Evolutionary conservation across 179 eudicot genomes (phyloP), one percentile per base, ranked within the genome.

Genomic region (Pouteria campechiana): DNA sequence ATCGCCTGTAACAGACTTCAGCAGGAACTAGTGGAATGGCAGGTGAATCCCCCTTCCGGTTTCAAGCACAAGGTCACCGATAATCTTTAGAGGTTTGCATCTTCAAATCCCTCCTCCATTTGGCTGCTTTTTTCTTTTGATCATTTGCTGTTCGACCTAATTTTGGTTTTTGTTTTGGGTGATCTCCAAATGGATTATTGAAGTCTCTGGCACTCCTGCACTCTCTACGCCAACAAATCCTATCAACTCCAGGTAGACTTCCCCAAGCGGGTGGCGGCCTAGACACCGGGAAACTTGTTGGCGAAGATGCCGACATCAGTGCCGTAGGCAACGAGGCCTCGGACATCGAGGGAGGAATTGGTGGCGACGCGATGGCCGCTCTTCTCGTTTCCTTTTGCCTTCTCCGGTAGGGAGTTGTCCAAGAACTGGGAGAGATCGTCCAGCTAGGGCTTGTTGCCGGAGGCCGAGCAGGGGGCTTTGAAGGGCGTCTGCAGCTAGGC

Each of bases 251-350:
- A 81, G 59, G 82, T 81, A 21, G 85, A 81, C 64, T 81, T 81
- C 39, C 92, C 86, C 8, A 79, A 78, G 54, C 81, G 85, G 0
- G 78, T 54, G 64, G 89, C 86, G 32, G 97, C 89, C 64, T 81
- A 89, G 37, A 85, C 74, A 17, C 77, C 83, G 35, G 95, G 89
- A 61, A 61, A 55, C 35, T 89, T 89, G 66, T 89, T 89, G 48
- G 97, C 93, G 63, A 89, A 89, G 54, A 89, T 85, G 9, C 70
- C 58, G 45, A 85, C 97, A 17, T 95, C 95, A 16, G n/a, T n/a
- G n/a, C n/a, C n/a, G n/a, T 89, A 85, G 12, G 79, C 73, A 48
- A 81, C 77, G 11, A 85, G 72, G 40, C 95, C 95, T 8, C 59
- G 63, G 17, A 70, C 65, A 29, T 63, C 70, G 50, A 27, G 12